Evolutionary conservation across 257 asterid species (phyloP), one percentile per base, ranked within the genome.

Genomic region (Lycium barbarum): DNA sequence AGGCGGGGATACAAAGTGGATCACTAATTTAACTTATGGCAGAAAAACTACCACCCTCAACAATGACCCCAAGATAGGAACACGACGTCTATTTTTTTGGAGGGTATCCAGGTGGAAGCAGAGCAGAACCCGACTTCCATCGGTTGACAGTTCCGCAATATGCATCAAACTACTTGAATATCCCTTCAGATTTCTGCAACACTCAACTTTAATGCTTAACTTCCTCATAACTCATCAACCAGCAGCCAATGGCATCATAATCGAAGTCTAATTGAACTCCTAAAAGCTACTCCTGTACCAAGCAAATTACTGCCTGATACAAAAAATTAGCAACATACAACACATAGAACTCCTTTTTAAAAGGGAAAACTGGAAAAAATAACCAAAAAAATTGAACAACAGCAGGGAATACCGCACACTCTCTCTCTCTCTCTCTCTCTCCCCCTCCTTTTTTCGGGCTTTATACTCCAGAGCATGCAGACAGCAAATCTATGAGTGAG

Each of bases 401-500:
- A 14, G 6, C 81, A 22, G 36, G 14, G 45, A 8, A 70, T 38
- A 17, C 5, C 80, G 45, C 8, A 71, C 12, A 71, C 17, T 40
- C 55, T 40, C 10, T 4, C 62, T 26, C 63, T 7, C 62, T 26
- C 63, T 7, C 33, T 38, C 54, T 70, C 54, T 17, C 38, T 73
- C n/a, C 7, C 79, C 2, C 13, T 26, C 14, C 0, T 13, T 54
- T 73, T 71, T 72, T 45, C 1, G 36, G 63, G 8, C 33, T 76
- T 22, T 14, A 76, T 53, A 51, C 20, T 49, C 5, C 38, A 20
- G 81, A 74, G 61, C 61, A 49, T 14, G 35, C 81, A 74, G n/a
- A 74, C 43, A 67, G 10, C 78, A 68, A 65, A 84, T 62, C 74
- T 10, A 67, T 17, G 65, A 70, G 49, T 72, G 74, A 82, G 58